phyloP scores from a whole-genome alignment of 179 eudicot species.

The Gypsophila paniculata region DNA sequence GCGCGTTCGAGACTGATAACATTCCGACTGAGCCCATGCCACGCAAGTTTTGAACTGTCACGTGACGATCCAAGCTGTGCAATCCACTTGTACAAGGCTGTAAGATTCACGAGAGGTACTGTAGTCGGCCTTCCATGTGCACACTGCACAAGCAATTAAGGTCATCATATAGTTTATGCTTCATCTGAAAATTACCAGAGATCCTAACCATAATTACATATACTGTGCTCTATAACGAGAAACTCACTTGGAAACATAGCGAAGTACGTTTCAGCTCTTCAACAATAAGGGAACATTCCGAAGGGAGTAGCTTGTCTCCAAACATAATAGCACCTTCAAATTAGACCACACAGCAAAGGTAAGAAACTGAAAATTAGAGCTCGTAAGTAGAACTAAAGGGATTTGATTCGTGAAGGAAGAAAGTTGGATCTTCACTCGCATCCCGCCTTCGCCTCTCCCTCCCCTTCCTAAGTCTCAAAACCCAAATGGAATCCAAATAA shows the following conservation, averaged over 20 bases:
- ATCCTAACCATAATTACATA: not conserved
- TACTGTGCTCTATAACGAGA: not conserved
- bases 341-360: slow-evolving; percentile 3
- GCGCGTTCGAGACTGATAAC: slow-evolving; percentile 52
- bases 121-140: slow-evolving; percentile 99
- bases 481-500: not conserved
- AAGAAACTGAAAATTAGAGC: not conserved
- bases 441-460: not conserved
- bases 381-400: no score
- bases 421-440: not conserved
- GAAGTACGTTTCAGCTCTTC: slow-evolving; percentile 89
- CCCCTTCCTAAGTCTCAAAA: not conserved
- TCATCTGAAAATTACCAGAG: not conserved
- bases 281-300: slow-evolving; percentile 92
- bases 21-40: slow-evolving; percentile 75
- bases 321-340: slow-evolving; percentile 93
- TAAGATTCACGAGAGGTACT: slow-evolving; percentile 74
- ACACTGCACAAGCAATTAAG: slow-evolving; percentile 51
- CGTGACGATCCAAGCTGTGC: slow-evolving; percentile 40
- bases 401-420: not conserved
- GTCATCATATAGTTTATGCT: not conserved
- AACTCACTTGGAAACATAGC: slow-evolving; percentile 81
- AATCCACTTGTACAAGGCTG: slow-evolving; percentile 57
- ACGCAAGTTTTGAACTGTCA: slow-evolving; percentile 28
- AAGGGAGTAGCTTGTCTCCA: slow-evolving; percentile 84